Percentiles rank a stretch among this genome's conserved stretches.
phyloP scores from a whole-genome alignment of 1,284 basidiomycete genomes.

The Vanrija pseudolonga region DNA sequence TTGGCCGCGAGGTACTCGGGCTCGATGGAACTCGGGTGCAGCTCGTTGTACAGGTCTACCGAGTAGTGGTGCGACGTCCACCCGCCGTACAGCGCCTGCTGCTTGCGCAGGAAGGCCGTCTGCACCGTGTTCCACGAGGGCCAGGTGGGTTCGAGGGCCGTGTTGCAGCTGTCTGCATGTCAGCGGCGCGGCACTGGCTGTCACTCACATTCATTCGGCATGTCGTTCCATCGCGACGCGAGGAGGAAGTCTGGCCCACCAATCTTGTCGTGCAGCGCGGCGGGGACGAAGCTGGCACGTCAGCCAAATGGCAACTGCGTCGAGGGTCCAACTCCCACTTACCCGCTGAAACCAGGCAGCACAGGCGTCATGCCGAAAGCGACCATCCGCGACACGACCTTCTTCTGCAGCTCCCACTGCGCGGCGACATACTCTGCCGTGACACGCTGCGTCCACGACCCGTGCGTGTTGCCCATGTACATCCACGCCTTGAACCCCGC shows the following conservation, averaged over 20 bases:
- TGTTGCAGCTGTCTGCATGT: slow-evolving; percentile 41
- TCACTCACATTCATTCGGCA: slow-evolving; percentile 1
- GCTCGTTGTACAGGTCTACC: slow-evolving; percentile 55
- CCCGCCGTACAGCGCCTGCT: slow-evolving; percentile 49
- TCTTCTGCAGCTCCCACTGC: slow-evolving; percentile 50
- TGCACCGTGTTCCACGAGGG: slow-evolving; percentile 50
- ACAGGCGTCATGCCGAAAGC: slow-evolving; percentile 54
- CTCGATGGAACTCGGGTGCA: slow-evolving; percentile 48
- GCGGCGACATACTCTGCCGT: slow-evolving; percentile 50
- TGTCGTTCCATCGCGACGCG: slow-evolving; percentile 3
- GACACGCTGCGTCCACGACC: slow-evolving; percentile 49
- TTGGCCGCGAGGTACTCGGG: slow-evolving; percentile 47
- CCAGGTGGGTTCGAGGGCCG: slow-evolving; percentile 53
- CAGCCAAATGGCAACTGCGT: too few relatives aligned
- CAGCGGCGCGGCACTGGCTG: slow-evolving; percentile 34
- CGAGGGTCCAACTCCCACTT: background rate
- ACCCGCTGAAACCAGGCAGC: slow-evolving; percentile 52
- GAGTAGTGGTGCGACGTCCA: slow-evolving; percentile 51
- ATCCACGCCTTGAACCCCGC: slow-evolving; percentile 54
- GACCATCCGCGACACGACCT: slow-evolving; percentile 49
- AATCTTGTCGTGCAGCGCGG: slow-evolving; percentile 38
- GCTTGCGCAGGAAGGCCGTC: slow-evolving; percentile 51
- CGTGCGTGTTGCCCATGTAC: slow-evolving; percentile 53
- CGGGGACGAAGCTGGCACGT: slow-evolving; percentile 44
- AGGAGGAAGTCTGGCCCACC: slow-evolving; percentile 50